These are phyloP conservation scores for Abrus pulchellus DNA, from an alignment of 306 rosid genomes.

Conservation along the genomic window DNA sequence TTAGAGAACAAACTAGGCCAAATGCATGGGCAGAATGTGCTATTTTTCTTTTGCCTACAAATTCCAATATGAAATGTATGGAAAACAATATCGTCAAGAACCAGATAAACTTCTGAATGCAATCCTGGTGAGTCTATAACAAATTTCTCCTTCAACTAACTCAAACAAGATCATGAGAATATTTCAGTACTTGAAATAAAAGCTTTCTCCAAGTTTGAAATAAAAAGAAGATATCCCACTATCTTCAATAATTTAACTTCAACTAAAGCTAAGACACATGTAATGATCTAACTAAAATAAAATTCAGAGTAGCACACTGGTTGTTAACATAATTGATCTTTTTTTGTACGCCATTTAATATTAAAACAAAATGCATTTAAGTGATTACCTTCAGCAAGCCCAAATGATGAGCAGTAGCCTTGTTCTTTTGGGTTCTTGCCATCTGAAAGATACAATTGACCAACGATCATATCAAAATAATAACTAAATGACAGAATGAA, in stretches of 20 bases:
- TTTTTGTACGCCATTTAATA: not conserved
- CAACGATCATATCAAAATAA: not conserved
- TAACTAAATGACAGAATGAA: conserved; percentile 1
- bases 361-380: conserved; percentile 7
- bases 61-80: not conserved
- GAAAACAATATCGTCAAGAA: not conserved
- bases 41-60: conserved; percentile 15
- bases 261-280: conserved; percentile 21
- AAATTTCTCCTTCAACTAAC: conserved; percentile 20
- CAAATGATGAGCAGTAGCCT: conserved; percentile 98
- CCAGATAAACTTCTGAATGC: conserved; percentile 14
- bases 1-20: not conserved
- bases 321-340: not conserved
- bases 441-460: conserved; percentile 64
- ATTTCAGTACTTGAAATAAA: conserved; percentile 20
- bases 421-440: conserved; percentile 99
- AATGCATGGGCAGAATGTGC: conserved; percentile 1
- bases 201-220: conserved; percentile 13
- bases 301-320: not conserved
- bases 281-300: not conserved
- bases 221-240: not conserved
- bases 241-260: conserved; percentile 32
- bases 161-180: not conserved
- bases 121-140: conserved; percentile 2
- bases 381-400: conserved; percentile 89